These are phyloP conservation scores for Primulina tabacum DNA, from an alignment of 257 asterid genomes.

Conservation along the genomic window DNA sequence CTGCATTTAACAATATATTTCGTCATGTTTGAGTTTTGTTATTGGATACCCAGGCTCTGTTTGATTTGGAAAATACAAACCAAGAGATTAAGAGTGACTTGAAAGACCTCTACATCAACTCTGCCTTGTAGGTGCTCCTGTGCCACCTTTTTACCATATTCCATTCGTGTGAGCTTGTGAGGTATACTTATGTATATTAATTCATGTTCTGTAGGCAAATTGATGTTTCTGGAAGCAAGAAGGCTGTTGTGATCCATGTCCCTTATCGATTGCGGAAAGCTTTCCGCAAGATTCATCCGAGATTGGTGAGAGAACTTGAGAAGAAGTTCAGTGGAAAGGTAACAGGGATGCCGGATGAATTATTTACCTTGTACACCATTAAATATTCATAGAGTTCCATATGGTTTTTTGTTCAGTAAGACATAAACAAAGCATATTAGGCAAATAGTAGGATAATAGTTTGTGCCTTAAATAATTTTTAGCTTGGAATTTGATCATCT, in stretches of 20 bases:
- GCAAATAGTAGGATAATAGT: background rate
- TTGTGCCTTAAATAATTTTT: background rate
- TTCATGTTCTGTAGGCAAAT: slow-evolving; percentile 48
- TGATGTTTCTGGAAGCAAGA: slow-evolving; percentile 72
- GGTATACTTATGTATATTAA: background rate
- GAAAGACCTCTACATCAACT: slow-evolving; percentile 81
- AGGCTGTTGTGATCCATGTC: slow-evolving; percentile 86
- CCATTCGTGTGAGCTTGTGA: background rate
- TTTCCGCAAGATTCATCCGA: slow-evolving; percentile 83
- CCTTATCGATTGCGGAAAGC: slow-evolving; percentile 78
- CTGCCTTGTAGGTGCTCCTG: slow-evolving; percentile 58
- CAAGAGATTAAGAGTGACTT: slow-evolving; percentile 80
- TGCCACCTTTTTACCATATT: background rate
- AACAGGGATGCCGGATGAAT: background rate
- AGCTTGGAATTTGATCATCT: background rate
- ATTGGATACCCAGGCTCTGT: slow-evolving; percentile 52
- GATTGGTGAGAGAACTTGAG: slow-evolving; percentile 88
- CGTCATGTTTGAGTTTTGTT: background rate
- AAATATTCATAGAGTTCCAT: background rate
- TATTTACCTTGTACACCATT: background rate
- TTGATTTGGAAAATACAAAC: slow-evolving; percentile 80
- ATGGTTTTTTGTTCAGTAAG: background rate
- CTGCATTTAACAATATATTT: background rate
- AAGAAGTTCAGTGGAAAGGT: slow-evolving; percentile 98
- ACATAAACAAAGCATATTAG: background rate